Evolutionary conservation across 495 filamentous ascomycete genomes (phyloP), one percentile per base, ranked within the genome.

Genomic region (Cercophora samala): DNA sequence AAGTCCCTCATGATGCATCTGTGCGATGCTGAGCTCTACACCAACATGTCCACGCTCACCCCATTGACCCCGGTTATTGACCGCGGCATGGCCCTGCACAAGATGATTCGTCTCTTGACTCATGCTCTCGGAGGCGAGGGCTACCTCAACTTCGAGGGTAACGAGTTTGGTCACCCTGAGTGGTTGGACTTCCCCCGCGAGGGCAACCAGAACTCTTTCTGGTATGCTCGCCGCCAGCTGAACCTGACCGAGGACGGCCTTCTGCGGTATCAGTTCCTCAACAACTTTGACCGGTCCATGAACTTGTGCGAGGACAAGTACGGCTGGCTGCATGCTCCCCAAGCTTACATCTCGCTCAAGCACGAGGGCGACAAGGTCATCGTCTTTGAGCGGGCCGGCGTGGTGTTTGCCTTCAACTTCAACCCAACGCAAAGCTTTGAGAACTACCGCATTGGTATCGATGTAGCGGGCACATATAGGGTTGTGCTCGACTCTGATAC

Each of bases 151-250:
- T 99, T 99, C 73, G 93, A 97, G 78, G 95, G 94, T 67, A 99
- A 99, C 78, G 95, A 99, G 77, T 99, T 99, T 77, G 95, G 95
- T 1, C 95, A 99, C 77, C 95, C 95, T 0, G 95, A 99, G 81
- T 99, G 95, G 95, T 92, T 99, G 64, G 95, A 99, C 77, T 99
- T 99, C 79, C 95, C 95, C 13, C 90, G 95, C 32, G 93, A 85
- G 67, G 95, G 96, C 58, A 99, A 99, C 83, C 80, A 90, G 73
- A 97, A 98, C 78, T 93, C 90, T 68, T 99, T 91, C 87, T 95
- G 93, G 88, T 99, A 98, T 77, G 95, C 95, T 2, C 89, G 95
- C 3, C 91, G 95, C 59, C 95, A 97, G 78, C 89, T 97, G 68
- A 97, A 99, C 77, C 86, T 99, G 5, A 89, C 92, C 0, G 92